Conservation (phyloP, 345 rosid genomes). For the Dimocarpus longan region DNA sequence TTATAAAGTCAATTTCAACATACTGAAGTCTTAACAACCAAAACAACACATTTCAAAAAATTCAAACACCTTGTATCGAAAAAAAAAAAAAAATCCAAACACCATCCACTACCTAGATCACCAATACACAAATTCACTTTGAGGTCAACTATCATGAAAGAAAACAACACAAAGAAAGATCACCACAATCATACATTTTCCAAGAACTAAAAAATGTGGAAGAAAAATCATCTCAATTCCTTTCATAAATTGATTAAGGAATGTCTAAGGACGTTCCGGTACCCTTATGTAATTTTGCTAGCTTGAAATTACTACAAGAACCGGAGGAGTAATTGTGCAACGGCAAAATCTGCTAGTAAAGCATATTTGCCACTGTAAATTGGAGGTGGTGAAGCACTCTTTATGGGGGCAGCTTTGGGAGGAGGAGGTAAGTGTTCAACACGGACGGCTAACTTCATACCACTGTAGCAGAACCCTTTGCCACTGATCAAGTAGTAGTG, state of each 20-base stretch:
- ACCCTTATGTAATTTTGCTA: not conserved
- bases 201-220: not conserved
- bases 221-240: constrained; percentile 21
- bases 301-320: constrained; percentile 32
- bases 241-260: constrained; percentile 29
- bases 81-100: constrained; percentile 10
- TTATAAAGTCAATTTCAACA: constrained; percentile 4
- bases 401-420: constrained; percentile 50
- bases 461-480: constrained; percentile 83
- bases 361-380: constrained; percentile 38
- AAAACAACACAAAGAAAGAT: not conserved
- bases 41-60: constrained; percentile 17
- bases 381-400: constrained; percentile 35
- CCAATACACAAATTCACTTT: not conserved
- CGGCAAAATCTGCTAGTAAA: constrained; percentile 46
- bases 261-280: not conserved
- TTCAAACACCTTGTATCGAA: constrained; percentile 3
- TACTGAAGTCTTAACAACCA: not conserved
- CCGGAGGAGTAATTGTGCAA: constrained; percentile 43
- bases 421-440: constrained; percentile 80
- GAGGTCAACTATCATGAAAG: constrained; percentile 15
- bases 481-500: constrained; percentile 79
- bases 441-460: constrained; percentile 67
- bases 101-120: not conserved
- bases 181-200: not conserved